These are phyloP conservation scores for Strobilomyces dryophilus DNA, from an alignment of 768 basidiomycete species.

Conservation along the genomic window DNA sequence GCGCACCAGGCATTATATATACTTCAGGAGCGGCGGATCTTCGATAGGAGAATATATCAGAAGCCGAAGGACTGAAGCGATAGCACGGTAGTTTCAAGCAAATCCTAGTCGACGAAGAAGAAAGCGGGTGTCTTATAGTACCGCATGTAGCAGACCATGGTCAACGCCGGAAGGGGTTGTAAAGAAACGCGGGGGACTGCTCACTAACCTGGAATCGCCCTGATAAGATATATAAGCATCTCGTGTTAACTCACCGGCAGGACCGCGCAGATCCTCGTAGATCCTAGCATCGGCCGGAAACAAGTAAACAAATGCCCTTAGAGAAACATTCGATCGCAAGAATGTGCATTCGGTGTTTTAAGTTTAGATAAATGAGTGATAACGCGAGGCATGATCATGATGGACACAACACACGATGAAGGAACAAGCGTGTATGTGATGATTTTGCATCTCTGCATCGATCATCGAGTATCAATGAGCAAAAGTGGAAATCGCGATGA, in stretches of 20 bases:
- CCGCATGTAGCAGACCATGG: neutral
- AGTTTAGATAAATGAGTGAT: constrained; percentile 31
- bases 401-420: constrained; percentile 10
- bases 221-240: constrained; percentile 26
- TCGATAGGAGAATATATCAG: neutral
- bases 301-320: constrained; percentile 3
- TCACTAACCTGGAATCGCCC: constrained; percentile 10
- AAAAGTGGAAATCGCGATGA: constrained; percentile 73
- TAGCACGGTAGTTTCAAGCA: neutral
- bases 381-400: constrained; percentile 17
- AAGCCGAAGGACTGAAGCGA: neutral
- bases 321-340: constrained; percentile 13
- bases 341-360: constrained; percentile 17
- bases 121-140: constrained; percentile 4
- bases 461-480: constrained; percentile 45
- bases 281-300: constrained; percentile 11
- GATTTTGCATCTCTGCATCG: constrained; percentile 11
- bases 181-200: constrained; percentile 3
- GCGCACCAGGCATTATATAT: constrained; percentile 20
- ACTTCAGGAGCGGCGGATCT: neutral
- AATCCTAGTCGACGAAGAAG: neutral
- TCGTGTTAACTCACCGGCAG: constrained; percentile 5
- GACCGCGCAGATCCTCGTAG: constrained; percentile 15
- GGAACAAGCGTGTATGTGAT: constrained; percentile 17
- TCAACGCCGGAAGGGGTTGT: constrained; percentile 2